Base-by-base conservation (phyloP, 371 early-diverging fungal genomes). In the Mortierella sp. region DNA sequence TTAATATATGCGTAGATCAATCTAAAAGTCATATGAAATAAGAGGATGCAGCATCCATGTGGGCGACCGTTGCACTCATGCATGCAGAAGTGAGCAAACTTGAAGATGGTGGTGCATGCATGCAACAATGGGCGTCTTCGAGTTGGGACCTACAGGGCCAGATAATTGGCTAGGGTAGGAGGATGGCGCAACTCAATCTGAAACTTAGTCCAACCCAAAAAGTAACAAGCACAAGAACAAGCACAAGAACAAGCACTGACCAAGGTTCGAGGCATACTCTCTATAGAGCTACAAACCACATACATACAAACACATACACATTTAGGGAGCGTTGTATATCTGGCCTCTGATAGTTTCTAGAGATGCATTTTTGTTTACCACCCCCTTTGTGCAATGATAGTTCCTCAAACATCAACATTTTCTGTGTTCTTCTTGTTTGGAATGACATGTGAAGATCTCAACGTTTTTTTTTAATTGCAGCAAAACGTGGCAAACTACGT, bases 381-480 rank as follows among this genome's bases (percentile, higher is more conserved):
- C 28, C 53, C 53, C 10, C 28, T 53, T 53, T 28, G 23, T 53
- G 19, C 45, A 12, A 28, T 13, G 23, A 28, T 53, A 13, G 53
- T 53, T 53, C 53, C 15, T 53, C 12, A 42, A 35, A 3, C n/a
- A n/a, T n/a, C n/a, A n/a, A n/a, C 9, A 3, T 35, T 35, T 35
- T 35, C 3, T 35, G 43, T 3, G 12, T 2, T n/a, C 45, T 45
- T 19, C n/a, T 17, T 19, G 17, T 15, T 15, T 45, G 45, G 17
- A 45, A 53, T 53, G 10, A 28, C 53, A 53, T 28, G 53, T 53
- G 53, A 53, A 53, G 28, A 53, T 53, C 28, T 19, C 45, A 42
- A 42, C 43, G 45, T 45, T n/a, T 45, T 45, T 45, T 45, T 45
- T 19, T n/a, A 15, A 3, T 43, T 1, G 15, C 6, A 45, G 17